Percentiles rank a stretch among this genome's conserved stretches.
phyloP scores from a whole-genome alignment of 306 rosid genomes.

The Quillaja saponaria region DNA sequence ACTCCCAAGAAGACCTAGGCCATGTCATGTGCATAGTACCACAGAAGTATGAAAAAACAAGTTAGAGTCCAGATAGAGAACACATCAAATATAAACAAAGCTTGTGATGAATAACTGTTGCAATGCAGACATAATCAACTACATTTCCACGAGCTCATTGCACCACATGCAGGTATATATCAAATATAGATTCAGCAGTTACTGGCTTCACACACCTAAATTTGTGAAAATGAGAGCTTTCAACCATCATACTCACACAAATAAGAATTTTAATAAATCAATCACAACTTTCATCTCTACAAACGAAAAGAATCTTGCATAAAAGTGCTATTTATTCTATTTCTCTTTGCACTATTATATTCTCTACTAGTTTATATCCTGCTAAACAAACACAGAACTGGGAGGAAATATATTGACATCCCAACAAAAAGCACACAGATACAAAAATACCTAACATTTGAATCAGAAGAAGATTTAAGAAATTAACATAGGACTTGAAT shows the following conservation, averaged over 20 bases:
- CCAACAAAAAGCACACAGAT: too few species aligned
- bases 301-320: not conserved
- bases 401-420: too few species aligned
- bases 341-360: too few species aligned
- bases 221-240: not conserved
- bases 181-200: too few species aligned
- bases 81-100: constrained; percentile 4
- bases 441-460: not conserved
- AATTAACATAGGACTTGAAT: too few species aligned
- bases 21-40: constrained; percentile 12
- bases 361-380: too few species aligned
- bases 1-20: constrained; percentile 86
- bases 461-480: too few species aligned
- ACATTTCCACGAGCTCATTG: not conserved
- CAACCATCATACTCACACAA: not conserved
- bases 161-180: too few species aligned
- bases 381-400: too few species aligned
- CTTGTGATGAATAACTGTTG: too few species aligned
- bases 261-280: not conserved
- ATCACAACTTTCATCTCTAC: not conserved
- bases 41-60: not conserved
- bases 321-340: too few species aligned
- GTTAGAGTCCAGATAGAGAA: not conserved
- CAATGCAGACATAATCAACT: constrained; percentile 8
- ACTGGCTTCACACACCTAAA: not conserved